phyloP scores from a whole-genome alignment of 192 early-diverging fungal genomes.

The Podila horticola region DNA sequence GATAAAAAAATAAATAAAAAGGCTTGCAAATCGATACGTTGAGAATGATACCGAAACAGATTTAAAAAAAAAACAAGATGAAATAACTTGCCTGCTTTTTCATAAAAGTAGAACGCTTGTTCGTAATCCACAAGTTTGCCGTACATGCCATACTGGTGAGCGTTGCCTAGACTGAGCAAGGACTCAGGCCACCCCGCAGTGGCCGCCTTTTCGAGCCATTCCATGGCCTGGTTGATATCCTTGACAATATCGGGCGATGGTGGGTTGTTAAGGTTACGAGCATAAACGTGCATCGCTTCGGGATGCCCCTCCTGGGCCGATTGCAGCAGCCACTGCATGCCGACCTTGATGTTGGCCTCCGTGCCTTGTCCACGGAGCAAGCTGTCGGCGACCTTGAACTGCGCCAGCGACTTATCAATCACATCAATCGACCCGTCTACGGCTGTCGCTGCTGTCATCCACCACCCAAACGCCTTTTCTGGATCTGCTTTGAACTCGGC shows the following conservation, averaged over 20 bases:
- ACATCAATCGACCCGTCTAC: conserved; percentile 48
- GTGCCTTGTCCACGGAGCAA: conserved; percentile 57
- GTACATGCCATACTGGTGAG: conserved; percentile 53
- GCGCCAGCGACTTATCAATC: conserved; percentile 61
- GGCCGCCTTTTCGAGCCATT: conserved; percentile 47
- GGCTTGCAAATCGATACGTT: not conserved
- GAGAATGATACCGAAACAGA: conserved; percentile 1
- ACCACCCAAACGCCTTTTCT: conserved; percentile 54
- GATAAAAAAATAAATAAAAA: too few relatives aligned
- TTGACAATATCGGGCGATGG: conserved; percentile 28
- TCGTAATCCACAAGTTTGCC: conserved; percentile 41
- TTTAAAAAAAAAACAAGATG: not conserved
- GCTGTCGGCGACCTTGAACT: conserved; percentile 73
- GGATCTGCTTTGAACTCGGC: conserved; percentile 35
- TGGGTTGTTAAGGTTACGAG: conserved; percentile 36
- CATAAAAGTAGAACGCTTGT: conserved; percentile 52
- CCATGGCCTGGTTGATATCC: conserved; percentile 38
- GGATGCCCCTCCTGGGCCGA: conserved; percentile 51
- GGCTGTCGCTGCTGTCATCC: conserved; percentile 47
- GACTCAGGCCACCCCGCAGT: conserved; percentile 52
- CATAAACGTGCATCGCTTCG: conserved; percentile 51
- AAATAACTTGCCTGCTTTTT: conserved; percentile 37
- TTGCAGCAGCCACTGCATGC: conserved; percentile 44
- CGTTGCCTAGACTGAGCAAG: conserved; percentile 44
- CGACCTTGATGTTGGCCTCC: conserved; percentile 46